Percentiles rank a stretch among this genome's conserved stretches.
These are phyloP conservation scores for Cylindrodendrum hubeiense DNA, from an alignment of 2,329 filamentous ascomycete species.

Conservation along the genomic window DNA sequence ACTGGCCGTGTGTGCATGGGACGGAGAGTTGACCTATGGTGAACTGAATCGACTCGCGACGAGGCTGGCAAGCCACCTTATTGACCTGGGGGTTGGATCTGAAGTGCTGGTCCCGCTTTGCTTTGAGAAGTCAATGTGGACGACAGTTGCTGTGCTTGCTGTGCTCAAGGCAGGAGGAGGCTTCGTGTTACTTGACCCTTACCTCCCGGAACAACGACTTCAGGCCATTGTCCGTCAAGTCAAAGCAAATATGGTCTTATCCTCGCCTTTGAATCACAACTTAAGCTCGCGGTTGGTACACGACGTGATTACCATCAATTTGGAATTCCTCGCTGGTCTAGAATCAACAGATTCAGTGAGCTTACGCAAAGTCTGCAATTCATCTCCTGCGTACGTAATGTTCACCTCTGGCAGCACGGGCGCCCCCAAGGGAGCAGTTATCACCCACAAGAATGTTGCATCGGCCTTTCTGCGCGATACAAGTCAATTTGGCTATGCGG, in stretches of 20 bases:
- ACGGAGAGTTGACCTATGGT: constrained; percentile 51
- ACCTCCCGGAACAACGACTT: constrained; percentile 21
- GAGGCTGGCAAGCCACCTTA: constrained; percentile 51
- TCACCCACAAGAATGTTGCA: constrained; percentile 15
- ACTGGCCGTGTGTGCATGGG: constrained; percentile 37
- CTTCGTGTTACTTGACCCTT: constrained; percentile 32
- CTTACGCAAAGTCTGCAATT: background rate
- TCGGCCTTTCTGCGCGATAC: constrained; percentile 41
- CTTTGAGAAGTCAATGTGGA: constrained; percentile 40
- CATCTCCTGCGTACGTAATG: constrained; percentile 25
- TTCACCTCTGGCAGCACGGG: constrained; percentile 45
- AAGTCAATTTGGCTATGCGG: background rate
- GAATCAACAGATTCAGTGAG: too few relatives aligned
- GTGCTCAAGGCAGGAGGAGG: constrained; percentile 42
- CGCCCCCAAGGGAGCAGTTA: constrained; percentile 38
- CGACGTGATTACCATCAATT: background rate
- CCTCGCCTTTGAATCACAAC: background rate
- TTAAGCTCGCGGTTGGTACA: background rate
- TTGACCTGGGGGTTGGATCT: constrained; percentile 41
- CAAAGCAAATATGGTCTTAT: background rate
- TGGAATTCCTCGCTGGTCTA: too few relatives aligned
- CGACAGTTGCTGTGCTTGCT: constrained; percentile 37
- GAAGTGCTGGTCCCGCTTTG: constrained; percentile 31
- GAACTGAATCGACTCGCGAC: constrained; percentile 55
- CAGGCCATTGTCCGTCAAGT: constrained; percentile 14